Evolutionary conservation across 805 yeast species (phyloP).

Genomic region (Hemisphaericaspora nanyangensis): DNA sequence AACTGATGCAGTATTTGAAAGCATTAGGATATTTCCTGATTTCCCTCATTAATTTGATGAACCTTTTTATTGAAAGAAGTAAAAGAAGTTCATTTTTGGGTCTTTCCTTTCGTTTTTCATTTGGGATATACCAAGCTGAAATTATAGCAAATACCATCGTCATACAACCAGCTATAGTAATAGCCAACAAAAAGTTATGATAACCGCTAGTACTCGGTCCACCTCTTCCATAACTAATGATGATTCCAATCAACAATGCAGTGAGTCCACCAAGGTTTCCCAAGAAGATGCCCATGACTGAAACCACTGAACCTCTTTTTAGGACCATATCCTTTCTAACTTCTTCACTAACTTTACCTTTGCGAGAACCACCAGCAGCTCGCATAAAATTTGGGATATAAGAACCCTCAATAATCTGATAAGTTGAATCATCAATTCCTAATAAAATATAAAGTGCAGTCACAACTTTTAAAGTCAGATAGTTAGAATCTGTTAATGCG

Average conservation of each 20-base stretch:
- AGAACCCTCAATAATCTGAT: slow-evolving; percentile 37
- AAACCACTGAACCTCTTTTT: slow-evolving; percentile 30
- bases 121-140: slow-evolving; percentile 27
- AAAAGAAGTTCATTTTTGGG: slow-evolving; percentile 23
- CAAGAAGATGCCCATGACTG: slow-evolving; percentile 33
- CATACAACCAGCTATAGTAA: slow-evolving; percentile 35
- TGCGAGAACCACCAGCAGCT: slow-evolving; percentile 15
- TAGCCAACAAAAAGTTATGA: slow-evolving; percentile 33
- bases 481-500: slow-evolving; percentile 18
- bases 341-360: slow-evolving; percentile 17
- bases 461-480: slow-evolving; percentile 17
- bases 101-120: slow-evolving; percentile 20
- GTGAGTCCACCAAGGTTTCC: slow-evolving; percentile 37
- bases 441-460: slow-evolving; percentile 30
- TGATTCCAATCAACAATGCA: slow-evolving; percentile 34
- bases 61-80: slow-evolving; percentile 23
- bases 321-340: slow-evolving; percentile 20
- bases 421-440: slow-evolving; percentile 23
- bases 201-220: slow-evolving; percentile 22
- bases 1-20: slow-evolving; percentile 30
- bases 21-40: slow-evolving; percentile 31
- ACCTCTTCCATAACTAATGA: slow-evolving; percentile 28
- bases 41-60: slow-evolving; percentile 17
- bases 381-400: slow-evolving; percentile 40
- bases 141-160: slow-evolving; percentile 23